Conservation (phyloP, 2,329 filamentous ascomycete genomes). For the Colletotrichum limetticola region DNA sequence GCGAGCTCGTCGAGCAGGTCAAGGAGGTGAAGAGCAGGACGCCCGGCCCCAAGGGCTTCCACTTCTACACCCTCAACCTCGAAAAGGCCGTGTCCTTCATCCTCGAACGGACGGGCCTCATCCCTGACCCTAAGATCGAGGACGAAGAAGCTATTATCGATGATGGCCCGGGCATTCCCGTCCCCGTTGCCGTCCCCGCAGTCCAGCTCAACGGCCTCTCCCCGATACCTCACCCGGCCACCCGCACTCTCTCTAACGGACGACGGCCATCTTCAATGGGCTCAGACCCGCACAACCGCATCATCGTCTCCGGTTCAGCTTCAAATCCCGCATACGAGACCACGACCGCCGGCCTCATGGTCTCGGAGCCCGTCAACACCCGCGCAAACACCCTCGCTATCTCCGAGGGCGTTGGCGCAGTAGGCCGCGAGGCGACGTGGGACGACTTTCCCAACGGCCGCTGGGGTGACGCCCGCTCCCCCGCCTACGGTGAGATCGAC, state of each 20-base stretch:
- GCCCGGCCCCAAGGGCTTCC: conserved; percentile 80
- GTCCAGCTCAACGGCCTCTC: conserved; percentile 62
- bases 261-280: conserved; percentile 82
- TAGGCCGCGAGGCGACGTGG: conserved; percentile 97
- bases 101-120: conserved; percentile 85
- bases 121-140: conserved; percentile 70
- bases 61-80: conserved; percentile 97
- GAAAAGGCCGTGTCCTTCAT: conserved; percentile 97
- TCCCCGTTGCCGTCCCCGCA: conserved; percentile 54
- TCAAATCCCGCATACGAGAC: conserved; percentile 76
- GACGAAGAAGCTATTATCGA: conserved; percentile 63
- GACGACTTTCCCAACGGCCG: conserved; percentile 97
- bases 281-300: conserved; percentile 86
- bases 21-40: conserved; percentile 70
- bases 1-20: conserved; percentile 84
- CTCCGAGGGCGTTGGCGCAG: conserved; percentile 88
- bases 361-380: conserved; percentile 75
- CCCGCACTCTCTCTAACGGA: conserved; percentile 48
- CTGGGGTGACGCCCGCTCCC: conserved; percentile 92
- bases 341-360: conserved; percentile 78
- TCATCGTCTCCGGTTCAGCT: conserved; percentile 76
- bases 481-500: conserved; percentile 95
- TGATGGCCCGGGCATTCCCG: conserved; percentile 49
- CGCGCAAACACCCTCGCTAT: conserved; percentile 90
- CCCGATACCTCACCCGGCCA: conserved; percentile 41